Evolutionary conservation across 2,329 filamentous ascomycete species (phyloP), one percentile per base, ranked within the genome.

Genomic region (Chaetomium sp.): DNA sequence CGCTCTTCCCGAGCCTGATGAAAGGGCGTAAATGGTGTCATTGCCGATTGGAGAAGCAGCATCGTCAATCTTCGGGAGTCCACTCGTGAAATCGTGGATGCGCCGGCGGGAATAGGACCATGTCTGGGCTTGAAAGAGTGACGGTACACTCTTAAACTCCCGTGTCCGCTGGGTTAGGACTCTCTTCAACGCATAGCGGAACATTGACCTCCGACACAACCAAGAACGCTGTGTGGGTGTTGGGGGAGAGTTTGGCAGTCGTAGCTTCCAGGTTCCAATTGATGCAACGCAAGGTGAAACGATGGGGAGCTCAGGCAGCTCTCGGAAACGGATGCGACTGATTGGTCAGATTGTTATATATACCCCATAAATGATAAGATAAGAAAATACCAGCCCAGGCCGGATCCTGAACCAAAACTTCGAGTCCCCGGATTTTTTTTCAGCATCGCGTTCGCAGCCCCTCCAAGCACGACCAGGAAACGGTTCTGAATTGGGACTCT

Each of bases 11-110:
- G 90, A 82, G 0, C 92, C 92, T 0, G 93, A 96, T 0, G 94
- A 97, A 0, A 98, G 80, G 0, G 95, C 95, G 76, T 96, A 98
- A 60, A 99, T 96, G 1, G 94, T 98, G 64, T 86, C 82, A 71
- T 80, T 72, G 27, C 69, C 62, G 51, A 57, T 12, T 33, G 53
- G n/a, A 35, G 58, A 54, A 12, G 25, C n/a, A 31, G 38, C 63
- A 38, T 64, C 54, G 7, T 21, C 9, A 55, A 60, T 57, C n/a
- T 9, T 42, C 5, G 53, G 57, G 35, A 57, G 23, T 29, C 25
- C 27, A 42, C 16, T 55, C 25, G 57, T 61, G 29, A 49, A 35
- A 5, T 27, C 47, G 57, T 61, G 67, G 31, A 67, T 54, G 65
- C 62, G 63, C 9, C 38, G 53, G 21, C 19, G 29, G 25, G 23